phyloP scores from a whole-genome alignment of 306 rosid genomes.

The Prunus persica region DNA sequence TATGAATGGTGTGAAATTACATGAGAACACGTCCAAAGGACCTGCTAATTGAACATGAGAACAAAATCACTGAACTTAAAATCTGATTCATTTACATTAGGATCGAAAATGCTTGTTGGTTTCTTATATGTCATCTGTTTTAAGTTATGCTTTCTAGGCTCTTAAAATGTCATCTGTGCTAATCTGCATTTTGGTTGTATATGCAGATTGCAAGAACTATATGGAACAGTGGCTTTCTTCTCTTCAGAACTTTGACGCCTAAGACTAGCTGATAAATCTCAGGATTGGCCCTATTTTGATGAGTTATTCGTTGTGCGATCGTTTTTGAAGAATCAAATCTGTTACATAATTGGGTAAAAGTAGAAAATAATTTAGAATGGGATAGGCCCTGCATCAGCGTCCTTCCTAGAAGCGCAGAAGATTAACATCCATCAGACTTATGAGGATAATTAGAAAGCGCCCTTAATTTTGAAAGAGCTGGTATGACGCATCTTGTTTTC shows the following conservation, averaged over 20 bases:
- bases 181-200: constrained; percentile 25
- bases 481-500: not conserved
- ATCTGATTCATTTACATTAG: not conserved
- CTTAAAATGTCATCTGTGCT: constrained; percentile 17
- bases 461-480: constrained; percentile 1
- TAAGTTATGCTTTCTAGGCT: not conserved
- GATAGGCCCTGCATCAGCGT: constrained; percentile 1
- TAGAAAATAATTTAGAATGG: constrained; percentile 7
- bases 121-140: not conserved
- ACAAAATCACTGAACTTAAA: not conserved
- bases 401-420: constrained; percentile 1
- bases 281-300: too few species aligned
- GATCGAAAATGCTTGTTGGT: not conserved
- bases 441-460: not conserved
- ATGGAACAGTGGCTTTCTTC: constrained; percentile 70
- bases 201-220: constrained; percentile 65
- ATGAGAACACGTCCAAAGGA: not conserved
- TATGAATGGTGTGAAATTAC: not conserved
- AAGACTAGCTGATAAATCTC: constrained; percentile 7
- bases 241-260: constrained; percentile 50
- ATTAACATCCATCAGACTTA: not conserved
- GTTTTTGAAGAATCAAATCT: constrained; percentile 9
- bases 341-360: not conserved
- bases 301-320: not conserved
- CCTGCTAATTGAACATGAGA: not conserved